Evolutionary conservation across 176 grass and related monocot genomes (phyloP), one percentile per base, ranked within the genome.

Genomic region (Alopecurus myosuroides): DNA sequence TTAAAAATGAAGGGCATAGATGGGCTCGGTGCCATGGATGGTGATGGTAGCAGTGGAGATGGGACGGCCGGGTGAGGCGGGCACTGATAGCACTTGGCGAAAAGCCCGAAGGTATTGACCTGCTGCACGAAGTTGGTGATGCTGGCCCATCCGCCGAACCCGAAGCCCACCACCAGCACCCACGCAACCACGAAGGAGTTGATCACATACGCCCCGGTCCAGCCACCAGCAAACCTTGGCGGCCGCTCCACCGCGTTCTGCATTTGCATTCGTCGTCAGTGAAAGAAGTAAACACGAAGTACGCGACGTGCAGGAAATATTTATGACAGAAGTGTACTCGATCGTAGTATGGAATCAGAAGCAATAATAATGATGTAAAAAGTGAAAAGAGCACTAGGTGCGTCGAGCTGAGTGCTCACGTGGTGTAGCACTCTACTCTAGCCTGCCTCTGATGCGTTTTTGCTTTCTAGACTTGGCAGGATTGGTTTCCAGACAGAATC

Each of bases 41-140:
- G 18, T 9, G 79, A 50, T 1, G 92, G 41, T 0, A 80, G 1
- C 8, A 73, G 75, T 3, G 76, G 50, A n/a, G 52, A 18, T 10
- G 50, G 33, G 44, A 33, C 25, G 4, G 74, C 49, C 0, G 33
- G 79, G 34, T 53, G 83, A 6, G 90, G 92, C 10, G 92, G 95
- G 79, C 95, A 98, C 46, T 98, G 95, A 64, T 98, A 98, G 76
- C 95, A 98, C 76, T 98, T 98, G 66, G 95, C 89, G 85, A 98
- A 98, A 50, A 98, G 90, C 35, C 95, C 95, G 29, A 98, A 98
- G 1, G 89, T 79, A 86, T 89, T 63, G 29, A 98, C 89, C 67
- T 98, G 96, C 76, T 71, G 91, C 51, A 98, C 69, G 77, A 98
- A 98, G 84, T 98, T 98, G 60, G 93, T 98, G 35, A 98, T 84